A percentile compares a stretch with the other conserved stretches of the same genome.
These are phyloP conservation scores for Amauroascus verrucosus DNA, from an alignment of 2,329 filamentous ascomycete species.

Conservation along the genomic window DNA sequence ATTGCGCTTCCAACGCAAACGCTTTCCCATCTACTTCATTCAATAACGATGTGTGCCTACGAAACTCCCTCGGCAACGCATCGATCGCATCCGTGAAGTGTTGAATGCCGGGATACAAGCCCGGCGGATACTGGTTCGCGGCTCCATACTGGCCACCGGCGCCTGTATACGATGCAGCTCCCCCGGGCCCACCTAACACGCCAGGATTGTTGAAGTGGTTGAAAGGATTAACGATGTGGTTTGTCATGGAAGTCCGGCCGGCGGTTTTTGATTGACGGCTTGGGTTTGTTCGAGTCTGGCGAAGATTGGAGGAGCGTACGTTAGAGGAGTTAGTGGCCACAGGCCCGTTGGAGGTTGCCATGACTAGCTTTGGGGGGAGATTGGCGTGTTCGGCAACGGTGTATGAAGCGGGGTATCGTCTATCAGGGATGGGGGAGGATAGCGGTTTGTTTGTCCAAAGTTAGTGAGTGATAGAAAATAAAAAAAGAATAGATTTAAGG, in stretches of 20 bases:
- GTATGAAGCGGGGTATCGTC: background rate
- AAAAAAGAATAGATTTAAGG: background rate
- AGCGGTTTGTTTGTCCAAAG: no score
- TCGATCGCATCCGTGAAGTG: constrained; percentile 86
- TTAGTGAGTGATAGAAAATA: no score
- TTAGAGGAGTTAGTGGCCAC: constrained; percentile 19
- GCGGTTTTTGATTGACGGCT: constrained; percentile 40
- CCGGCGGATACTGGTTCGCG: constrained; percentile 30
- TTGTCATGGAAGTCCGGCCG: constrained; percentile 32
- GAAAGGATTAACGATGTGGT: constrained; percentile 18
- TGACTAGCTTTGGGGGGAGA: background rate
- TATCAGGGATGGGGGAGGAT: background rate
- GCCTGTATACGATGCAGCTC: background rate
- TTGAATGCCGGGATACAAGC: constrained; percentile 56
- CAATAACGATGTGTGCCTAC: constrained; percentile 86
- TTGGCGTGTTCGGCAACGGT: background rate
- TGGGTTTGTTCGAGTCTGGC: constrained; percentile 42
- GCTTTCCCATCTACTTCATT: constrained; percentile 98
- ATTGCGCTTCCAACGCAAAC: constrained; percentile 71
- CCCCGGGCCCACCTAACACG: background rate
- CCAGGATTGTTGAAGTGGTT: constrained; percentile 5
- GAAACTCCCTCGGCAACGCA: constrained; percentile 86
- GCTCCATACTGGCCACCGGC: constrained; percentile 7
- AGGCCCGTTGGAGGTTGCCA: constrained; percentile 18
- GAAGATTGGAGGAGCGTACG: constrained; percentile 28